phyloP scores from a whole-genome alignment of 106 monocot genomes.

The Cymbidium sinense region DNA sequence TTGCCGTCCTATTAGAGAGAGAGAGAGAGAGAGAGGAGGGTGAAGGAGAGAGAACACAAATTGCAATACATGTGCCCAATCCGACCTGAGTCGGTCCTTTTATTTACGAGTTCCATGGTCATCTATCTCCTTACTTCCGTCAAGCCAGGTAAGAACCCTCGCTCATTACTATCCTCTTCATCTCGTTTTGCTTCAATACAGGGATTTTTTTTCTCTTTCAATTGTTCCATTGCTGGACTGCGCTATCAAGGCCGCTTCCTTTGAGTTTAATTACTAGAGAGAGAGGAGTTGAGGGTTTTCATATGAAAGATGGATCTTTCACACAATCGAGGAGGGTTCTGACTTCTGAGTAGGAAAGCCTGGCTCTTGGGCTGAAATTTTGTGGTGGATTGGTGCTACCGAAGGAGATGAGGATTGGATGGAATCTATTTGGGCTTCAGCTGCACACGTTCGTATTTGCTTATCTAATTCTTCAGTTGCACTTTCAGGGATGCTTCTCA shows the following conservation, averaged over 20 bases:
- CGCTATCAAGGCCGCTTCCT: background rate
- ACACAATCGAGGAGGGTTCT: background rate
- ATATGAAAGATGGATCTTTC: background rate
- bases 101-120: background rate
- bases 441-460: conserved; percentile 16
- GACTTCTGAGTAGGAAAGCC: background rate
- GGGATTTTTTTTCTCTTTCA: background rate
- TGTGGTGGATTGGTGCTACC: background rate
- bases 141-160: background rate
- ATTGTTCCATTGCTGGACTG: background rate
- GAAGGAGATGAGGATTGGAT: conserved; percentile 15
- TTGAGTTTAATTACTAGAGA: background rate
- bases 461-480: conserved; percentile 19
- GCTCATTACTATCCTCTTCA: background rate
- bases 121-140: background rate
- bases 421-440: too few species aligned
- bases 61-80: background rate
- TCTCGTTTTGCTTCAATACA: background rate
- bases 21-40: too few species aligned
- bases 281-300: background rate
- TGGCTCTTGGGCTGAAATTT: background rate
- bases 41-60: background rate
- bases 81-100: background rate
- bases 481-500: conserved; percentile 26
- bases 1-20: background rate